A percentile compares a stretch with the other conserved stretches of the same genome.
Conservation (phyloP, 208 protist genomes). For the Trypanosoma melophagium region DNA sequence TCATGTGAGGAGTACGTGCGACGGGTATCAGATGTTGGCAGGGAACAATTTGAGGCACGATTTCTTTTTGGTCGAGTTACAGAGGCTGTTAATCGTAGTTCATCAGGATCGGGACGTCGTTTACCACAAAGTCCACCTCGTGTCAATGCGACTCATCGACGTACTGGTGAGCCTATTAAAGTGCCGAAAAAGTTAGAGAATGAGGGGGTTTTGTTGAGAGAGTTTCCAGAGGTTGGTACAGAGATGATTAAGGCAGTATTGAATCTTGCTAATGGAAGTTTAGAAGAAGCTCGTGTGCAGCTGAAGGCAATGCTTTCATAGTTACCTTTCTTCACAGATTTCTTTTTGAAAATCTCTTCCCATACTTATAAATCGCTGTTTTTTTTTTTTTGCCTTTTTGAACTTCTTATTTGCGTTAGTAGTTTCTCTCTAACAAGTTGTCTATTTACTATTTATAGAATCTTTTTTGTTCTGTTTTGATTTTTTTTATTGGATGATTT, state of each 20-base stretch:
- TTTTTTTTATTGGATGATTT: no score
- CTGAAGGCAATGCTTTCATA: conserved; percentile 59
- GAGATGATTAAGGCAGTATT: conserved; percentile 42
- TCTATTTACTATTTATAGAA: no score
- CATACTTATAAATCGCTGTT: no score
- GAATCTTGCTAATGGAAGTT: conserved; percentile 18
- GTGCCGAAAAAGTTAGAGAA: conserved; percentile 14
- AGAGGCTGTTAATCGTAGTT: conserved; percentile 4
- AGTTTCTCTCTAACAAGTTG: no score
- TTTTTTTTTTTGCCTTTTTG: no score
- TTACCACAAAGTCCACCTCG: conserved; percentile 12
- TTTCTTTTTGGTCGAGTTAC: conserved; percentile 58
- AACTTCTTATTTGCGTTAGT: no score
- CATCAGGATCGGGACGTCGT: background rate
- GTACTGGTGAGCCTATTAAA: background rate
- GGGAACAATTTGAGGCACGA: conserved; percentile 73
- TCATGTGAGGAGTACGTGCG: conserved; percentile 82
- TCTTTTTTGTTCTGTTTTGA: no score
- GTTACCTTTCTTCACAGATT: background rate
- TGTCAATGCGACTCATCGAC: conserved; percentile 5
- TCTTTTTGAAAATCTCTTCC: conserved; percentile 17
- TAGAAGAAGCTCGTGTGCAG: conserved; percentile 43
- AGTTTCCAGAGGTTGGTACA: conserved; percentile 58
- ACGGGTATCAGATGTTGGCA: conserved; percentile 64
- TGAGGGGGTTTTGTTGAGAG: conserved; percentile 33